phyloP scores from a whole-genome alignment of 768 basidiomycete genomes.

The Leccinum longicurvipes region DNA sequence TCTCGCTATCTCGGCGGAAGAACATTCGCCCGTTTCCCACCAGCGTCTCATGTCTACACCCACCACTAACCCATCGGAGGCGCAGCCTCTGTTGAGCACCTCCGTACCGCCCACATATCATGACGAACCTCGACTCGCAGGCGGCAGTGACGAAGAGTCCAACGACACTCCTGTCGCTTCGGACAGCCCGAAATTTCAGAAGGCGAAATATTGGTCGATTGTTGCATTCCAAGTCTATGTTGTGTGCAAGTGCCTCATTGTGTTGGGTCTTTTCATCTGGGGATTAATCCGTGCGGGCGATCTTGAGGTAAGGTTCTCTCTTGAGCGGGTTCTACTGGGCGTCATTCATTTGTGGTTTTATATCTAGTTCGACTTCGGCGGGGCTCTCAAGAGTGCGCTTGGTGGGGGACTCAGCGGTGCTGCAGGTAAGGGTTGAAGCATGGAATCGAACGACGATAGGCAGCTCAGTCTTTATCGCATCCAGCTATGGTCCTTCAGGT shows the following conservation, averaged over 20 bases:
- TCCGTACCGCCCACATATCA: conserved; percentile 17
- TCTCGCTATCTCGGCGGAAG: background rate
- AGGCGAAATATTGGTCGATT: conserved; percentile 10
- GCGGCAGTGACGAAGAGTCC: conserved; percentile 20
- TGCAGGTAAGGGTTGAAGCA: conserved; percentile 46
- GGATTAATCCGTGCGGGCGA: conserved; percentile 69
- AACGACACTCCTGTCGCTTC: background rate
- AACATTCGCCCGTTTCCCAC: conserved; percentile 4
- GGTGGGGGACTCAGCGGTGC: conserved; percentile 92
- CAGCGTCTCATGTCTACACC: conserved; percentile 18
- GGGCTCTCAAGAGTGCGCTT: conserved; percentile 75
- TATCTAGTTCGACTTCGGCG: conserved; percentile 71
- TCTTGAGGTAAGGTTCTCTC: conserved; percentile 48
- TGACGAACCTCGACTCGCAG: conserved; percentile 1
- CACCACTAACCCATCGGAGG: conserved; percentile 9
- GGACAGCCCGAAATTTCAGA: conserved; percentile 2
- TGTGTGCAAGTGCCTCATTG: conserved; percentile 34
- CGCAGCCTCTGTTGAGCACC: conserved; percentile 23
- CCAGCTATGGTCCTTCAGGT: conserved; percentile 94
- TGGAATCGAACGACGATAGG: background rate
- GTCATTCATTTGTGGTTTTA: conserved; percentile 38
- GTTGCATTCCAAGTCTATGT: conserved; percentile 33
- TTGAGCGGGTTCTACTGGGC: conserved; percentile 36
- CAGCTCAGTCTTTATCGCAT: conserved; percentile 6
- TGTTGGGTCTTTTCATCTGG: conserved; percentile 57